These are phyloP conservation scores for Sporobolomyces pararoseus DNA, from an alignment of 768 basidiomycete species.

Conservation along the genomic window DNA sequence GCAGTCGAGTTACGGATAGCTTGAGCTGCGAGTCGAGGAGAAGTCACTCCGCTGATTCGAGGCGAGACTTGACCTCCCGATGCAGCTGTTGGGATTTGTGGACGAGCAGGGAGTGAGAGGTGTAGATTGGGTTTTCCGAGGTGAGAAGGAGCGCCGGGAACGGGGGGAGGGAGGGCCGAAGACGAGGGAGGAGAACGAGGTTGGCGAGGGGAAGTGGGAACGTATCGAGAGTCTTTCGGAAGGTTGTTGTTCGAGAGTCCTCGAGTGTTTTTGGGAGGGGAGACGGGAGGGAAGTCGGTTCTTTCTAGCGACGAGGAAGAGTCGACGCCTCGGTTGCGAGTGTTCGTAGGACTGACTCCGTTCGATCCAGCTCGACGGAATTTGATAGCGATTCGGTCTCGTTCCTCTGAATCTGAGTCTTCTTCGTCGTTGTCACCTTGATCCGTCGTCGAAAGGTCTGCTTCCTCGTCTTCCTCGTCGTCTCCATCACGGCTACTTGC, in stretches of 20 bases:
- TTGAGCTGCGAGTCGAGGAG: constrained; percentile 28
- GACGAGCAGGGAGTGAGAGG: constrained; percentile 6
- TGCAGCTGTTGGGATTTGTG: neutral
- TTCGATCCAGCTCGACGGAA: constrained; percentile 16
- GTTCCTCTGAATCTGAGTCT: constrained; percentile 40
- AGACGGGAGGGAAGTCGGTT: neutral
- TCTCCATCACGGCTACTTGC: constrained; percentile 35
- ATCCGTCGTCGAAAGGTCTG: neutral
- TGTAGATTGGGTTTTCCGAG: constrained; percentile 10
- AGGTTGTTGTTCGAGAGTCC: neutral
- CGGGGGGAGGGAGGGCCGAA: neutral
- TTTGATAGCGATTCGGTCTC: constrained; percentile 32
- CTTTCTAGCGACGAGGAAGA: constrained; percentile 13
- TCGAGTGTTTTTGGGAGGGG: constrained; percentile 7
- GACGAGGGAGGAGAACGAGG: neutral
- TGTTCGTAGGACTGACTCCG: constrained; percentile 33
- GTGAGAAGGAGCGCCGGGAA: neutral
- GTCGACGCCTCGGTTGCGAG: constrained; percentile 8
- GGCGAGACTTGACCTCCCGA: constrained; percentile 11
- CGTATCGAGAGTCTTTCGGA: constrained; percentile 29
- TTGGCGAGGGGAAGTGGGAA: constrained; percentile 37
- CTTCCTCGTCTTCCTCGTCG: constrained; percentile 39
- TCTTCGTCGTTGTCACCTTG: constrained; percentile 16
- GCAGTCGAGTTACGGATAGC: constrained; percentile 39
- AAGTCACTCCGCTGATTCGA: neutral